Percentiles rank a stretch among this genome's conserved stretches.
These are phyloP conservation scores for Globisporangium cederbergense DNA, from an alignment of 352 stramenopile genomes.

Conservation along the genomic window DNA sequence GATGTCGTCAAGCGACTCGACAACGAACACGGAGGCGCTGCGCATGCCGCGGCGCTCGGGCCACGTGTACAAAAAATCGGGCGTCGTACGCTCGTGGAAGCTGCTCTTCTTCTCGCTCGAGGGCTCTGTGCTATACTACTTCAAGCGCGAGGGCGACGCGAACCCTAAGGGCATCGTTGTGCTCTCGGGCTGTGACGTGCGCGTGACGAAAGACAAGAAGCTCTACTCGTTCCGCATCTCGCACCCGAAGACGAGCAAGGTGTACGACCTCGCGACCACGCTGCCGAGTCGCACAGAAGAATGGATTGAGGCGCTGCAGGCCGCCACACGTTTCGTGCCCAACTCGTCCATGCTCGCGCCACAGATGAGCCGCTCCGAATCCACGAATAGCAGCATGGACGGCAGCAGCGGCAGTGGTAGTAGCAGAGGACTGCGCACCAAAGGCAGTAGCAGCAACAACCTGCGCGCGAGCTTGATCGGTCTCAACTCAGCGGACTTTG, in stretches of 20 bases:
- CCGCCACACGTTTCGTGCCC: slow-evolving; percentile 32
- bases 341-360: slow-evolving; percentile 8
- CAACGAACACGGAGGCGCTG: too few relatives aligned
- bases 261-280: slow-evolving; percentile 63
- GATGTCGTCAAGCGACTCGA: slow-evolving; percentile 13
- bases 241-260: slow-evolving; percentile 63
- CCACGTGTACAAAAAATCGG: slow-evolving; percentile 71
- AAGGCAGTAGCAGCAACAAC: slow-evolving; percentile 1
- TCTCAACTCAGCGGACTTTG: slow-evolving; percentile 15
- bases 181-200: slow-evolving; percentile 56
- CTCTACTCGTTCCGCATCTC: slow-evolving; percentile 76
- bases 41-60: slow-evolving; percentile 32
- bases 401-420: neutral
- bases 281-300: slow-evolving; percentile 47
- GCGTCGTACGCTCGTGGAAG: slow-evolving; percentile 53
- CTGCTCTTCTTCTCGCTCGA: slow-evolving; percentile 66
- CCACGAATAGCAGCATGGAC: slow-evolving; percentile 4
- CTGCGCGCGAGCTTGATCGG: slow-evolving; percentile 17
- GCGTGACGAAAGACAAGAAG: slow-evolving; percentile 56
- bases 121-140: slow-evolving; percentile 66
- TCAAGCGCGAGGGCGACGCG: slow-evolving; percentile 64
- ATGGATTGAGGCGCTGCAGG: slow-evolving; percentile 50
- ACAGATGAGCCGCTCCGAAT: slow-evolving; percentile 7
- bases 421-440: neutral
- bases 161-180: slow-evolving; percentile 58